A percentile compares a stretch with the other conserved stretches of the same genome.
Conservation (phyloP, 2,329 filamentous ascomycete genomes). For the Pyrenochaeta sp. region DNA sequence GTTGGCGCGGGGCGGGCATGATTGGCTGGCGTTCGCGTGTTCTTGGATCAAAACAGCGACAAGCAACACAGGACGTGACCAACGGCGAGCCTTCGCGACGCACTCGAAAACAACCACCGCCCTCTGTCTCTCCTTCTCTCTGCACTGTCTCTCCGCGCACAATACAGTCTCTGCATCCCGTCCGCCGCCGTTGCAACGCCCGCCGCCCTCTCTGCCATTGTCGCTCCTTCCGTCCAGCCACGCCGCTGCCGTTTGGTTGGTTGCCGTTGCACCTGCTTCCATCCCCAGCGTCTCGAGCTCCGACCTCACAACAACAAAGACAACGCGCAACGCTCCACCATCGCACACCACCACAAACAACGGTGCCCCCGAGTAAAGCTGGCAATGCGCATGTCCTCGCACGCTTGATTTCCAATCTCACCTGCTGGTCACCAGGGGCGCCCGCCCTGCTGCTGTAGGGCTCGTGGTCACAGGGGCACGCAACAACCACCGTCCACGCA, state of each 20-base stretch:
- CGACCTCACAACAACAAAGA: slow-evolving; percentile 23
- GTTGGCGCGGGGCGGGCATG: slow-evolving; percentile 16
- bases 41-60: slow-evolving; percentile 36
- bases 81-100: slow-evolving; percentile 15
- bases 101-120: slow-evolving; percentile 14
- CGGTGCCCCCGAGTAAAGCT: background rate
- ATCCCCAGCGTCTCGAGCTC: slow-evolving; percentile 17
- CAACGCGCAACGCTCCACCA: slow-evolving; percentile 15
- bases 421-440: too few species aligned
- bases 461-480: slow-evolving; percentile 5
- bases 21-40: slow-evolving; percentile 30
- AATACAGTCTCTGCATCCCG: too few species aligned
- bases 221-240: slow-evolving; percentile 19
- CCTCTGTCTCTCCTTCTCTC: slow-evolving; percentile 9
- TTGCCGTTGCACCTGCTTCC: slow-evolving; percentile 21
- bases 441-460: too few species aligned
- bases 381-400: slow-evolving; percentile 25
- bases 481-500: slow-evolving; percentile 14
- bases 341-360: slow-evolving; percentile 13
- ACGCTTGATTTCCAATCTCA: too few species aligned
- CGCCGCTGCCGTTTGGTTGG: slow-evolving; percentile 16
- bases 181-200: too few species aligned
- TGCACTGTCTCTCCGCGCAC: slow-evolving; percentile 13
- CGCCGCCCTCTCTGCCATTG: slow-evolving; percentile 7
- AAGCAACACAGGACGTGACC: slow-evolving; percentile 25